Evolutionary conservation across 2,329 filamentous ascomycete species (phyloP).

Genomic region (Paraconiothyrium brasiliense): DNA sequence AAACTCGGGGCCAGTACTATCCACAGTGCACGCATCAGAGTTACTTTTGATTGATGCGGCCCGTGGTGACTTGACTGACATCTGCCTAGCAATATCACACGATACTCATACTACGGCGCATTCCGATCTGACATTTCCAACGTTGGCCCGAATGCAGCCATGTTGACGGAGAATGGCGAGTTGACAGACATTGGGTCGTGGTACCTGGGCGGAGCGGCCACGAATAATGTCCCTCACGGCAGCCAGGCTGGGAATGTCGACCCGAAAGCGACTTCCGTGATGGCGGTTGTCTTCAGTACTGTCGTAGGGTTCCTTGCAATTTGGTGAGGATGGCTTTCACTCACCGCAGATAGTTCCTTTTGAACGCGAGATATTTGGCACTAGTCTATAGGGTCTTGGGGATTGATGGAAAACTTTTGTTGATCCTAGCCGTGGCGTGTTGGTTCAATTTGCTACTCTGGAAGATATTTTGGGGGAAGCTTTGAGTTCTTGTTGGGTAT

Average conservation of each 20-base stretch:
- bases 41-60: background rate
- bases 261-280: background rate
- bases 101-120: constrained; percentile 79
- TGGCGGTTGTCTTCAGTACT: background rate
- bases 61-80: background rate
- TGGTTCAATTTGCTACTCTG: too few relatives aligned
- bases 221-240: constrained; percentile 44
- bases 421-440: too few relatives aligned
- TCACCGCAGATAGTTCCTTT: too few relatives aligned
- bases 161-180: constrained; percentile 73
- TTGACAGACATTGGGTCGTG: constrained; percentile 80
- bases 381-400: too few relatives aligned
- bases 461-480: too few relatives aligned
- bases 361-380: too few relatives aligned
- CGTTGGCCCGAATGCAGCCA: constrained; percentile 75
- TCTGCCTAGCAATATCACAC: constrained; percentile 62
- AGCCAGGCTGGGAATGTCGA: background rate
- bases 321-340: too few relatives aligned
- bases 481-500: too few relatives aligned
- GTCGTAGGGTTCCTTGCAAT: background rate
- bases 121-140: constrained; percentile 77
- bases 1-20: background rate
- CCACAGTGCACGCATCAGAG: too few relatives aligned
- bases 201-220: constrained; percentile 71
- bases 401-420: too few relatives aligned